A percentile compares a stretch with the other conserved stretches of the same genome.
Evolutionary conservation across 345 rosid genomes (phyloP).

Genomic region (Noccaea caerulescens): DNA sequence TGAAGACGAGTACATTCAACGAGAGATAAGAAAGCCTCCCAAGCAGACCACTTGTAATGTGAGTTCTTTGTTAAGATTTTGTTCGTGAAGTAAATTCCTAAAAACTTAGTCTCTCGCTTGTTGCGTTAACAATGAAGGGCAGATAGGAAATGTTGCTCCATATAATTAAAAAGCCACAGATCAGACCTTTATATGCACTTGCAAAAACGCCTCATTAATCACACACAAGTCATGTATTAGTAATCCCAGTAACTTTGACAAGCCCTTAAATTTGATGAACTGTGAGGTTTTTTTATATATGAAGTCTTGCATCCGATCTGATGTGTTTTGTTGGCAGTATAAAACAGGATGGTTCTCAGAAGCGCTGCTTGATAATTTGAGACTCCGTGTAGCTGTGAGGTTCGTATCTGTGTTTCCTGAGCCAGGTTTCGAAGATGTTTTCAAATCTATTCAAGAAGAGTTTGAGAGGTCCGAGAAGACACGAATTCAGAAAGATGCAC

Average conservation of each 20-base stretch:
- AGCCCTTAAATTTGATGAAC: not conserved
- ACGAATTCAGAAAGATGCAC: conserved; percentile 50
- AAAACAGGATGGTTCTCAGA: conserved; percentile 91
- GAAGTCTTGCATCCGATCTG: not conserved
- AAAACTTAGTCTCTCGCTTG: not conserved
- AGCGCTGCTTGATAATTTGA: conserved; percentile 67
- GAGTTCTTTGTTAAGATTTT: conserved; percentile 45
- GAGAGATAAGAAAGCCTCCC: conserved; percentile 85
- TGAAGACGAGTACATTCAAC: conserved; percentile 82
- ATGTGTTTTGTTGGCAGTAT: conserved; percentile 52
- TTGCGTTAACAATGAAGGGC: not conserved
- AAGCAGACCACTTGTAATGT: conserved; percentile 69
- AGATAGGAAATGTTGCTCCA: conserved; percentile 12
- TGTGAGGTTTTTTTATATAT: not conserved
- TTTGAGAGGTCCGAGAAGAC: conserved; percentile 79
- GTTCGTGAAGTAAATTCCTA: conserved; percentile 8
- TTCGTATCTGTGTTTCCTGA: conserved; percentile 75
- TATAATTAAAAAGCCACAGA: conserved; percentile 11
- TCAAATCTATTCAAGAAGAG: conserved; percentile 67
- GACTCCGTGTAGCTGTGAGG: conserved; percentile 75
- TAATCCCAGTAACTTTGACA: not conserved
- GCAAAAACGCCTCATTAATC: not conserved
- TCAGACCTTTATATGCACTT: conserved; percentile 17
- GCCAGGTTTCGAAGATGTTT: conserved; percentile 67
- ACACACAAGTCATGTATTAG: not conserved